phyloP scores from a whole-genome alignment of 2,329 filamentous ascomycete genomes.

The Aureobasidium sp. region DNA sequence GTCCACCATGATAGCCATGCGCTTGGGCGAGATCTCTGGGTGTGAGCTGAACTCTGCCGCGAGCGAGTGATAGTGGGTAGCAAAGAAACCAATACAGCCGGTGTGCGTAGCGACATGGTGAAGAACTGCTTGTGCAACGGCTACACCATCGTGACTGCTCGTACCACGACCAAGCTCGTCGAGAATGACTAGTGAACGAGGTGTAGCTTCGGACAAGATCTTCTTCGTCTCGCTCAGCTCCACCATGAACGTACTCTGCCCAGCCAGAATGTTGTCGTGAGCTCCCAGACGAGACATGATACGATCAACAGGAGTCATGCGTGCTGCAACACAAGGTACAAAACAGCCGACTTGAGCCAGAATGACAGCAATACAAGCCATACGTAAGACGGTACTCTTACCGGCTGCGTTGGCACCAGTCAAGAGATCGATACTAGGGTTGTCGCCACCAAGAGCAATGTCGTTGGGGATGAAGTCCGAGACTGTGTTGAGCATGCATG shows the following conservation, averaged over 20 bases:
- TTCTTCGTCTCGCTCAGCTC: constrained; percentile 97
- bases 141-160: constrained; percentile 90
- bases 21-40: constrained; percentile 74
- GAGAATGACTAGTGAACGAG: constrained; percentile 88
- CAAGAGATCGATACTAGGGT: constrained; percentile 77
- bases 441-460: constrained; percentile 71
- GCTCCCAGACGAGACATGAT: constrained; percentile 98
- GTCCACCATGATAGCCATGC: constrained; percentile 95
- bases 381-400: constrained; percentile 91
- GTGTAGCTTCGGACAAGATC: constrained; percentile 88
- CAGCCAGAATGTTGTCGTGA: constrained; percentile 98
- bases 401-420: constrained; percentile 96
- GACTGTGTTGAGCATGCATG: constrained; percentile 83
- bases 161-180: constrained; percentile 95
- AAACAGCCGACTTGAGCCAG: constrained; percentile 96
- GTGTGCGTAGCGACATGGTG: constrained; percentile 92
- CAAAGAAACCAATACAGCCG: constrained; percentile 91
- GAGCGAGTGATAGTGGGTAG: constrained; percentile 92
- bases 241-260: constrained; percentile 96
- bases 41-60: constrained; percentile 85
- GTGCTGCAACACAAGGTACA: constrained; percentile 73
- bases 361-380: constrained; percentile 95
- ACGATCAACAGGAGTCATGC: constrained; percentile 82
- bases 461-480: constrained; percentile 97
- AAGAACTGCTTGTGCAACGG: constrained; percentile 92